Percentiles rank a stretch among this genome's conserved stretches.
These are phyloP conservation scores for Mycena crocata DNA, from an alignment of 768 basidiomycete genomes.

Conservation along the genomic window DNA sequence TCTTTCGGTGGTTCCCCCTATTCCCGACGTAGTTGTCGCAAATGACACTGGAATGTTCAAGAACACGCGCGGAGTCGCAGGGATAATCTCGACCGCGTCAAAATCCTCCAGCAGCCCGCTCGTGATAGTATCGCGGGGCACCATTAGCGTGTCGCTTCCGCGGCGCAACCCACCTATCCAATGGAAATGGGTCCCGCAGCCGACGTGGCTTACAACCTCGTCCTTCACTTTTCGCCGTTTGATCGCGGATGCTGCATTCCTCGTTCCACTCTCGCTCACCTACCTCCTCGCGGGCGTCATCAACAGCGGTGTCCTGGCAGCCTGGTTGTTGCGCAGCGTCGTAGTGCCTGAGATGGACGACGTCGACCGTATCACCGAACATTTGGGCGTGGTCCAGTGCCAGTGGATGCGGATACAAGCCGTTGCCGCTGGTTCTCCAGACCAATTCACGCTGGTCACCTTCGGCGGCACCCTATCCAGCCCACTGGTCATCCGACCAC, in stretches of 20 bases:
- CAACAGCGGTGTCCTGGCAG: not conserved
- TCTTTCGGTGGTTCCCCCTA: not conserved
- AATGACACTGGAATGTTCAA: not conserved
- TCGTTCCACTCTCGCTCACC: not conserved
- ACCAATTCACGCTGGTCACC: not conserved
- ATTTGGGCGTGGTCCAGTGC: not conserved
- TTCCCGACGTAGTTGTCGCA: not conserved
- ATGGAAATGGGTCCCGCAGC: not conserved
- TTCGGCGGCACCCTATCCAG: not conserved
- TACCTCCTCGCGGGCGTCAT: not conserved
- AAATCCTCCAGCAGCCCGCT: not conserved
- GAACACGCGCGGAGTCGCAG: not conserved
- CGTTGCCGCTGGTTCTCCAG: not conserved
- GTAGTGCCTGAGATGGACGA: not conserved
- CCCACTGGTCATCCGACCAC: not conserved
- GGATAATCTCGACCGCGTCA: not conserved
- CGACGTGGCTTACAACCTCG: not conserved
- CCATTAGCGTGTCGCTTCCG: not conserved
- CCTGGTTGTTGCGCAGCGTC: not conserved
- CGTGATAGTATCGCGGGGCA: not conserved
- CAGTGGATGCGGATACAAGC: not conserved
- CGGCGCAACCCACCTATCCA: not conserved
- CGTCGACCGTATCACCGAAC: not conserved
- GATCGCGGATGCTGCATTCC: too few relatives aligned
- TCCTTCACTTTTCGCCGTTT: not conserved